A percentile compares a stretch with the other conserved stretches of the same genome.
Evolutionary conservation across 1,284 basidiomycete genomes (phyloP).

Genomic region (Cerrena zonata): DNA sequence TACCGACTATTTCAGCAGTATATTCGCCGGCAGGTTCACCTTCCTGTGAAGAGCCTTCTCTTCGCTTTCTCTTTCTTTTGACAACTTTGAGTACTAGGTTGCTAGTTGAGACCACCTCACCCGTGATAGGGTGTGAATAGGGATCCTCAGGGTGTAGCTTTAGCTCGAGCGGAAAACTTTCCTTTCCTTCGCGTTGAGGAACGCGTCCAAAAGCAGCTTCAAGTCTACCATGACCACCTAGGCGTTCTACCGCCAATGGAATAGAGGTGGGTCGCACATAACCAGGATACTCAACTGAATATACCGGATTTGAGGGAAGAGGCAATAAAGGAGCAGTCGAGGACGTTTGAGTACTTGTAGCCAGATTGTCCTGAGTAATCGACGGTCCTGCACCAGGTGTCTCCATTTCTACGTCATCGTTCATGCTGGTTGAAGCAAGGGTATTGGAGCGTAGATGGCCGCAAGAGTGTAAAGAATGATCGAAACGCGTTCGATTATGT

Average conservation of each 20-base stretch:
- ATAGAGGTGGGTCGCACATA: constrained; percentile 67
- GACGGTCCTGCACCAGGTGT: constrained; percentile 12
- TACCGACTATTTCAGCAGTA: constrained; percentile 70
- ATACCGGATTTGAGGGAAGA: constrained; percentile 61
- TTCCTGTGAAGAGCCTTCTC: constrained; percentile 17
- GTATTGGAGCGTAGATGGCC: not conserved
- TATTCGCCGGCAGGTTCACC: constrained; percentile 63
- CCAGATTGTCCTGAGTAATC: not conserved
- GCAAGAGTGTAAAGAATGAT: not conserved
- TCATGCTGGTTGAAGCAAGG: not conserved
- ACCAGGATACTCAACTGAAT: constrained; percentile 86
- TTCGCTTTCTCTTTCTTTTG: constrained; percentile 54
- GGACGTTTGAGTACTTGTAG: not conserved
- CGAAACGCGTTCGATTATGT: not conserved
- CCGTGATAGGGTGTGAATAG: constrained; percentile 77
- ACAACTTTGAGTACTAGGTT: constrained; percentile 79
- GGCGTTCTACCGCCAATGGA: constrained; percentile 52
- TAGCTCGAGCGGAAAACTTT: constrained; percentile 67
- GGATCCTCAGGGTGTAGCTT: constrained; percentile 65
- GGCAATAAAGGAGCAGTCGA: constrained; percentile 21
- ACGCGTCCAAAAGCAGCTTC: constrained; percentile 68
- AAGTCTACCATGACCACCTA: constrained; percentile 68
- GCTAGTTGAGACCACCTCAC: constrained; percentile 68
- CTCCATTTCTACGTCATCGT: constrained; percentile 15
- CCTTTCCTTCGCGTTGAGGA: constrained; percentile 38